phyloP scores from a whole-genome alignment of 225 moss, liverwort and hornwort species.

The Straminergon stramineum region DNA sequence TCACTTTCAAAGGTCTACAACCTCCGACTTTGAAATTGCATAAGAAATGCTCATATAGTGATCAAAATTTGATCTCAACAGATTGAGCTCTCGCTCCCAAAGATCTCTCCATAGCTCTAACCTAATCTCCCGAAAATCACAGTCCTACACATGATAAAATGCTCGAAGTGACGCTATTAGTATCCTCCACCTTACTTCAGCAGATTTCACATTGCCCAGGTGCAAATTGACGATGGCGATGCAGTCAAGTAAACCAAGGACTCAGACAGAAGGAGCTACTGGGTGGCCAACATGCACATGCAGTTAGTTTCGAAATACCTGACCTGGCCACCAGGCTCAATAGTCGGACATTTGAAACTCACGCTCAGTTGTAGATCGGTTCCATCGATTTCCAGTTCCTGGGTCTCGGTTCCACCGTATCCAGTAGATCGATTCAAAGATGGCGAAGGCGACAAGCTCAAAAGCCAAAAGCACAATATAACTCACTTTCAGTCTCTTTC shows the following conservation, averaged over 20 bases:
- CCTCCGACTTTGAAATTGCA: not conserved
- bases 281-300: not conserved
- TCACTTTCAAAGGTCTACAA: not conserved
- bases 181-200: not conserved
- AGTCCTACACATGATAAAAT: not conserved
- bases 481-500: conserved; percentile 17
- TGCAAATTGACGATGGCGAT: not conserved
- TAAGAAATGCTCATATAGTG: not conserved
- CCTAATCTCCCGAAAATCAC: not conserved
- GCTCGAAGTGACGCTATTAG: not conserved
- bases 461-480: conserved; percentile 40
- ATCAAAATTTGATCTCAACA: not conserved
- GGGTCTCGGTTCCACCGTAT: conserved; percentile 23
- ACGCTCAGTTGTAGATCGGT: conserved; percentile 23
- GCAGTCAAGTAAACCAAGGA: not conserved
- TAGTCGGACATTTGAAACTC: conserved; percentile 22
- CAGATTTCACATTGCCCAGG: not conserved
- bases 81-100: not conserved
- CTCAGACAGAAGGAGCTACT: not conserved
- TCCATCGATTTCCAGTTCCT: conserved; percentile 19
- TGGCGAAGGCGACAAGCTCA: conserved; percentile 39
- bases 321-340: not conserved
- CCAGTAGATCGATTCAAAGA: conserved; percentile 54
- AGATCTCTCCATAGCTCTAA: not conserved
- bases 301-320: not conserved